Conservation (phyloP, 495 filamentous ascomycete genomes). For the Neurospora tetrasperma region DNA sequence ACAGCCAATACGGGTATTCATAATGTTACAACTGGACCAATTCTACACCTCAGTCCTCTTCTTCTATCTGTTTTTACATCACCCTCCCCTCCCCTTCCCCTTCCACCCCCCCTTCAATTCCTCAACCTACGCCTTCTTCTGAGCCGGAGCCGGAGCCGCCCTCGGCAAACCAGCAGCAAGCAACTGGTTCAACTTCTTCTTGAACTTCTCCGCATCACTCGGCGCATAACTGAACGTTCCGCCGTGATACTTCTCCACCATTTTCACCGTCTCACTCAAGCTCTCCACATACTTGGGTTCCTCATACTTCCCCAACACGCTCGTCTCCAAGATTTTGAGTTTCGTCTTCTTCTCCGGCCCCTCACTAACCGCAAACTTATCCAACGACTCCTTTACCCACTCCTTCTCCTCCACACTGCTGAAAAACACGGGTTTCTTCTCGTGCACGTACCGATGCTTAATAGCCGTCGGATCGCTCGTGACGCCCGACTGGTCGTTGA, state of each 20-base stretch:
- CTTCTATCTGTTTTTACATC: not conserved
- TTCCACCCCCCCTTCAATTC: too few relatives aligned
- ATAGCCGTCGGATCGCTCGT: conserved; percentile 13
- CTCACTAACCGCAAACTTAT: conserved; percentile 5
- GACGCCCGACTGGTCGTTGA: conserved; percentile 15
- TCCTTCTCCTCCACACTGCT: conserved; percentile 23
- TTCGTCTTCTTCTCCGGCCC: conserved; percentile 19
- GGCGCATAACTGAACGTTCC: conserved; percentile 16
- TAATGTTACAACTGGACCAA: not conserved
- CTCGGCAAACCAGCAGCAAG: conserved; percentile 11
- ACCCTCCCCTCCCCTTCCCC: not conserved
- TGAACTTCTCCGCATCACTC: conserved; percentile 13
- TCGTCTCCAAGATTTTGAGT: conserved; percentile 27
- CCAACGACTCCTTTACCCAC: conserved; percentile 21
- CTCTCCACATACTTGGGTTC: conserved; percentile 16
- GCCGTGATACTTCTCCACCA: conserved; percentile 25
- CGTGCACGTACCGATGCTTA: conserved; percentile 5
- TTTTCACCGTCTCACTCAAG: conserved; percentile 19
- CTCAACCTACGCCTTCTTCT: conserved; percentile 2
- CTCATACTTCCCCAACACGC: conserved; percentile 33
- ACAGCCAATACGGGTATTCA: not conserved
- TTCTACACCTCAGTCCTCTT: not conserved
- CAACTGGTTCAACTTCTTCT: conserved; percentile 16
- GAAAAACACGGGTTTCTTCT: conserved; percentile 23
- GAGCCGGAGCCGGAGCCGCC: not conserved